Conservation (phyloP, 306 rosid species). For the Rosa persica region DNA sequence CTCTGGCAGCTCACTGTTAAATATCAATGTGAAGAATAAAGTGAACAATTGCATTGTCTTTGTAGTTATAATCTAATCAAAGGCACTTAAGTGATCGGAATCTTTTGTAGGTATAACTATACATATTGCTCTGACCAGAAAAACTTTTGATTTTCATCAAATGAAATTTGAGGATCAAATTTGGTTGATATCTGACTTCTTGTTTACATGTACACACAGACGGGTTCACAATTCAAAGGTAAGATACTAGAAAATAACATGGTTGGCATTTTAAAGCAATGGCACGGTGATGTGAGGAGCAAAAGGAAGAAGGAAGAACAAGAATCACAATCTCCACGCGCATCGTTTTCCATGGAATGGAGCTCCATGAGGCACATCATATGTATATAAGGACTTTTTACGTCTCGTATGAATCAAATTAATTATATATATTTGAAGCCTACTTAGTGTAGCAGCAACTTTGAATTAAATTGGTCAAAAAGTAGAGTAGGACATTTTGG, state of each 20-base stretch:
- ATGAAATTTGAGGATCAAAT: background rate
- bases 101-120: too few relatives aligned
- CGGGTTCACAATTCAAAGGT: conserved; percentile 42
- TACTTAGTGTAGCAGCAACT: too few relatives aligned
- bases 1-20: too few relatives aligned
- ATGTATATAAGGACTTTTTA: too few relatives aligned
- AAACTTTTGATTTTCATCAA: background rate
- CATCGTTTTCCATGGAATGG: conserved; percentile 30
- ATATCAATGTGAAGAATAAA: too few relatives aligned
- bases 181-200: background rate
- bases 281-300: conserved; percentile 38
- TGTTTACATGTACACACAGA: conserved; percentile 24
- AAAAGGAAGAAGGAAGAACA: conserved; percentile 28
- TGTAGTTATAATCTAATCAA: too few relatives aligned
- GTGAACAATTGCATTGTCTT: too few relatives aligned
- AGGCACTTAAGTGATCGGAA: too few relatives aligned
- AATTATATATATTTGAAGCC: too few relatives aligned
- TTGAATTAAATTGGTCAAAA: too few relatives aligned
- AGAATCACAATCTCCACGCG: conserved; percentile 10
- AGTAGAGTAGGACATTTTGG: too few relatives aligned
- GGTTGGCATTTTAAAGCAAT: conserved; percentile 26
- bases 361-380: conserved; percentile 23
- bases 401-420: too few relatives aligned
- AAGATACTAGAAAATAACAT: conserved; percentile 35
- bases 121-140: background rate